A percentile compares a stretch with the other conserved stretches of the same genome.
Conservation (phyloP, 805 yeast species). For the Metschnikowia anglica region DNA sequence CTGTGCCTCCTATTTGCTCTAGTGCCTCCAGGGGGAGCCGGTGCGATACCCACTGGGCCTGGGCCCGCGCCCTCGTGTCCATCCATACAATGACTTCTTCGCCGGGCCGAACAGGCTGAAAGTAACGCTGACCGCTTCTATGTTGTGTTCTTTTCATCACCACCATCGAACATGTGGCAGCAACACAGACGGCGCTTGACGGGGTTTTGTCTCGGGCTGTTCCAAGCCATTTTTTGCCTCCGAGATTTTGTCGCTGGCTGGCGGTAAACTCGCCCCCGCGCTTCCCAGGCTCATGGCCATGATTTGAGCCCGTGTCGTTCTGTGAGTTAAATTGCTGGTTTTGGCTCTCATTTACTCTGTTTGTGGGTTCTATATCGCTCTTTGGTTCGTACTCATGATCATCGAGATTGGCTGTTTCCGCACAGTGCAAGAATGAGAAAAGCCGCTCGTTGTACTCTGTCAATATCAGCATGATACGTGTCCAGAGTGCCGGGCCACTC, state of each 20-base stretch:
- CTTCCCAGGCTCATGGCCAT: no score
- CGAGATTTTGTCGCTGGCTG: no score
- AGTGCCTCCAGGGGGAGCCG: conserved; percentile 22
- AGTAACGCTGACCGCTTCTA: conserved; percentile 20
- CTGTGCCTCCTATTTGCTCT: conserved; percentile 40
- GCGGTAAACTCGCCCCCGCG: no score
- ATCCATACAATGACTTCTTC: conserved; percentile 58
- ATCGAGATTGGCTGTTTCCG: neutral
- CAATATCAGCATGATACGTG: conserved; percentile 12
- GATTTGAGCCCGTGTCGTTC: no score
- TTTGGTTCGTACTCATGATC: neutral
- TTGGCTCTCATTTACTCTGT: neutral
- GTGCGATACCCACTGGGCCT: conserved; percentile 32
- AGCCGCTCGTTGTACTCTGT: conserved; percentile 1
- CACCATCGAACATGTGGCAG: conserved; percentile 63
- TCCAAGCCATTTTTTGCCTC: no score
- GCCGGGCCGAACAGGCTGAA: conserved; percentile 30
- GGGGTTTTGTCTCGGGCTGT: neutral
- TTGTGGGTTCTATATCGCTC: neutral
- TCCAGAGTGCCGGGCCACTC: conserved; percentile 17
- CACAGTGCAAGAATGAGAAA: neutral
- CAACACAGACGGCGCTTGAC: conserved; percentile 29
- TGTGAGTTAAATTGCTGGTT: no score
- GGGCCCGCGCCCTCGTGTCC: conserved; percentile 47
- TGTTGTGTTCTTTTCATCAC: conserved; percentile 30